Percentiles rank a stretch among this genome's conserved stretches.
Conservation (phyloP, 371 early-diverging fungal genomes). For the Mortierella sp. region DNA sequence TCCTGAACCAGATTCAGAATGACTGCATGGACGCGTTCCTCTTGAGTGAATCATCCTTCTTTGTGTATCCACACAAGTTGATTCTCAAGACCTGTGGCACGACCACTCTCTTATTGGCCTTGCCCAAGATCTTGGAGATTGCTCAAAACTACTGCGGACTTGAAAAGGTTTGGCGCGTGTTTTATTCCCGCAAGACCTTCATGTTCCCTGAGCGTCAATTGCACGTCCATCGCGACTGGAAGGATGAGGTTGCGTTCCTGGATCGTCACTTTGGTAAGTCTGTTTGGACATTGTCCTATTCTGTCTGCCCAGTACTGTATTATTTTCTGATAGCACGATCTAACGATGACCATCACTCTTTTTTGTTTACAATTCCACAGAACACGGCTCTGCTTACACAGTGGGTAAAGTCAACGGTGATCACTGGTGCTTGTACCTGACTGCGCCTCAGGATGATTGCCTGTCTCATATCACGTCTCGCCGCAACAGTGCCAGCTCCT, state of each 20-base stretch:
- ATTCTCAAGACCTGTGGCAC: slow-evolving; percentile 98
- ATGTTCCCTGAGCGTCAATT: slow-evolving; percentile 94
- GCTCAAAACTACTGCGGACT: slow-evolving; percentile 78
- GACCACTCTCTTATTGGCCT: slow-evolving; percentile 88
- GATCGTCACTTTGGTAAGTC: slow-evolving; percentile 72
- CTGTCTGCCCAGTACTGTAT: neutral
- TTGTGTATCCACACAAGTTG: slow-evolving; percentile 93
- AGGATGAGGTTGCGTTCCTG: slow-evolving; percentile 84
- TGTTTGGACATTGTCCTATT: neutral
- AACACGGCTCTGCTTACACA: slow-evolving; percentile 85
- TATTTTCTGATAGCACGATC: neutral
- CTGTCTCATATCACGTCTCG: slow-evolving; percentile 39
- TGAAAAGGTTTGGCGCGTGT: slow-evolving; percentile 82
- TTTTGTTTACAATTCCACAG: slow-evolving; percentile 33
- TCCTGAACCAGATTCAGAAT: slow-evolving; percentile 84
- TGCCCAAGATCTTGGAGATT: slow-evolving; percentile 86
- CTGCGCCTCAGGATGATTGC: slow-evolving; percentile 69
- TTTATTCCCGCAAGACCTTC: slow-evolving; percentile 96
- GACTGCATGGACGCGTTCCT: slow-evolving; percentile 88
- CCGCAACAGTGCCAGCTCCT: slow-evolving; percentile 30
- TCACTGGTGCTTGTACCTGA: slow-evolving; percentile 94
- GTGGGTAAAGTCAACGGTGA: slow-evolving; percentile 93
- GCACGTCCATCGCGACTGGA: slow-evolving; percentile 91
- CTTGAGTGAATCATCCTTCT: slow-evolving; percentile 95
- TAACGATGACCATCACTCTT: slow-evolving; percentile 5